Conservation (phyloP, 2,329 filamentous ascomycete species). For the Fusarium tjaetaba region DNA sequence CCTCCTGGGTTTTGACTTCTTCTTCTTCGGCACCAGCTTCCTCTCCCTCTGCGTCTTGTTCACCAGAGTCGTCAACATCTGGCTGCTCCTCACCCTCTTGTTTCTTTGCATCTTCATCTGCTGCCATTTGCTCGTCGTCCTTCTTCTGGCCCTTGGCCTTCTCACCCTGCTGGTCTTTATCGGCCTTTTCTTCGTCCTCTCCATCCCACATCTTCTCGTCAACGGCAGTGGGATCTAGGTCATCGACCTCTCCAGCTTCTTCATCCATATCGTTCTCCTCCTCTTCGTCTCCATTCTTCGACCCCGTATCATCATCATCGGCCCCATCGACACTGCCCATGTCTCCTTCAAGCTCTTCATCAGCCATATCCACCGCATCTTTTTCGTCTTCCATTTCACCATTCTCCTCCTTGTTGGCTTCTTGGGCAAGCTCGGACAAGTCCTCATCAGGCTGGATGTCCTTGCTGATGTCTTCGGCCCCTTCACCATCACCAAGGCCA, state of each 20-base stretch:
- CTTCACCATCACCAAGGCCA: conserved; percentile 93
- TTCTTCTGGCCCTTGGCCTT: conserved; percentile 76
- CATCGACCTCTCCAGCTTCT: conserved; percentile 89
- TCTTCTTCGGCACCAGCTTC: conserved; percentile 72
- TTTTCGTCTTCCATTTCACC: conserved; percentile 81
- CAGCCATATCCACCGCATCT: conserved; percentile 90
- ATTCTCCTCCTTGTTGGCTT: conserved; percentile 73
- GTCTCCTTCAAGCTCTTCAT: conserved; percentile 90
- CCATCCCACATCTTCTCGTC: conserved; percentile 99
- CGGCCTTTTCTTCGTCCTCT: conserved; percentile 78
- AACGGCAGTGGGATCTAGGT: conserved; percentile 86
- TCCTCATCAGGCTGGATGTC: conserved; percentile 95
- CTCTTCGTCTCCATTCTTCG: conserved; percentile 70
- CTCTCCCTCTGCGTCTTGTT: conserved; percentile 63
- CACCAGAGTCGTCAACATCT: conserved; percentile 57
- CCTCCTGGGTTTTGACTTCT: conserved; percentile 64
- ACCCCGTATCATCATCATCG: conserved; percentile 68
- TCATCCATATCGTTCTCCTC: conserved; percentile 84
- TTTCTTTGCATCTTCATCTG: conserved; percentile 67
- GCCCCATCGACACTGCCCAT: conserved; percentile 72
- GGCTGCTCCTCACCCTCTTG: conserved; percentile 52
- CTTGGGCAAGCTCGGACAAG: conserved; percentile 87
- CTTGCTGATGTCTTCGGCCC: conserved; percentile 97
- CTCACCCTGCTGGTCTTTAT: conserved; percentile 83
- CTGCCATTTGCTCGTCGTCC: conserved; percentile 68